Percentiles rank a stretch among this genome's conserved stretches.
phyloP scores from a whole-genome alignment of 768 basidiomycete species.

The Boletus edulis region DNA sequence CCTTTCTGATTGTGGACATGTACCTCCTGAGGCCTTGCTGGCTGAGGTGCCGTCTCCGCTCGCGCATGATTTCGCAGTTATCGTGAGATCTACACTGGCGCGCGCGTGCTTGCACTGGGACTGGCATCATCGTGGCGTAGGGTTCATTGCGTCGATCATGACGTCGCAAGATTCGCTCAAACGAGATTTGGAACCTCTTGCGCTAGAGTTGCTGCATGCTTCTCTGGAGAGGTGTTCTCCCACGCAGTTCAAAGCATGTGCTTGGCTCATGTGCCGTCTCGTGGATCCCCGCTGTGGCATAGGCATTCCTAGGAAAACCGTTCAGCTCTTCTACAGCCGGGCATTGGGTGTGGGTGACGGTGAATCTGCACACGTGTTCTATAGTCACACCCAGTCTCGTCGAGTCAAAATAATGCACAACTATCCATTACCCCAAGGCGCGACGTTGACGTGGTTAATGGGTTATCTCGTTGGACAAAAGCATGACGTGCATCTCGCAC shows the following conservation, averaged over 20 bases:
- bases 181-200: slow-evolving; percentile 32
- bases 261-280: slow-evolving; percentile 40
- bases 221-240: slow-evolving; percentile 37
- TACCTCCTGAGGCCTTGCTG: slow-evolving; percentile 48
- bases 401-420: slow-evolving; percentile 29
- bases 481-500: slow-evolving; percentile 44
- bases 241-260: slow-evolving; percentile 38
- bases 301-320: slow-evolving; percentile 40
- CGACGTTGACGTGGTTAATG: slow-evolving; percentile 53
- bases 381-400: slow-evolving; percentile 41
- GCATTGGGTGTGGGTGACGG: slow-evolving; percentile 32
- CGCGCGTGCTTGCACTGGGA: slow-evolving; percentile 55
- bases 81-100: slow-evolving; percentile 49
- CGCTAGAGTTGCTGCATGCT: slow-evolving; percentile 43
- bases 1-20: slow-evolving; percentile 42
- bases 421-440: slow-evolving; percentile 52
- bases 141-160: slow-evolving; percentile 35
- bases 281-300: slow-evolving; percentile 29
- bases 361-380: slow-evolving; percentile 44
- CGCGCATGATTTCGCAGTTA: slow-evolving; percentile 40
- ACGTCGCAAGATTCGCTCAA: slow-evolving; percentile 21
- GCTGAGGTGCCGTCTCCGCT: slow-evolving; percentile 33
- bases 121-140: slow-evolving; percentile 45
- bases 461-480: slow-evolving; percentile 37
- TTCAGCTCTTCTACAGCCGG: slow-evolving; percentile 47